Evolutionary conservation across 306 rosid species (phyloP), one percentile per base, ranked within the genome.

Genomic region (Trifolium dubium): DNA sequence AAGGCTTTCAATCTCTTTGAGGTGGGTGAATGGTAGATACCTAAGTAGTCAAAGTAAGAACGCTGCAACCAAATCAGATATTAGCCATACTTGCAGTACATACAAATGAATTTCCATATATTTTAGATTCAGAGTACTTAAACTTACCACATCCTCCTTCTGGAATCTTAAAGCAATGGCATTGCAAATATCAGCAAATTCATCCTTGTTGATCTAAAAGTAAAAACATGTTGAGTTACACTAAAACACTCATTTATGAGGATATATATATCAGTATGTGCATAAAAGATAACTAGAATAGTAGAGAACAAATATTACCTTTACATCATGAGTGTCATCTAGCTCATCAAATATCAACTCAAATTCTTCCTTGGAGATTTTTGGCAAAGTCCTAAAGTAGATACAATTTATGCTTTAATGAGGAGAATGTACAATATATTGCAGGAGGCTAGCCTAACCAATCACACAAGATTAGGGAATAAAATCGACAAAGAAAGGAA

Each of bases 151-250:
- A 59, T 88, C 89, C 85, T 92, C 99, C 88, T 88, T 92, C 81
- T 77, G 88, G 73, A 94, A 94, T 78, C 83, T 92, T 78, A 89
- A 79, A 73, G 88, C 88, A 86, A 94, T 94, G 78, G 99, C 92
- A 72, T 94, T 88, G 90, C 99, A 94, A 76, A 94, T 88, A 81
- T 94, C 99, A 59, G 83, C 85, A 83, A 94, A 94, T 69, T 94
- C 99, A 64, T 88, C 84, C 84, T 79, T 72, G 80, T 92, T 94
- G 67, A 94, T 89, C 99, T 94, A 83, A 80, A 83, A 46, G 58
- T 44, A 12, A 61, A 71, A 79, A 72, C 14, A 37, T 29, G 37
- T 76, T 15, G 72, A 75, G 28, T 30, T 62, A 44, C 73, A 74
- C 49, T 62, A 76, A 76, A 50, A 58, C 54, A 74, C 51, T 4